These are phyloP conservation scores for Phoma herbarum DNA, from an alignment of 2,329 filamentous ascomycete species.

Conservation along the genomic window DNA sequence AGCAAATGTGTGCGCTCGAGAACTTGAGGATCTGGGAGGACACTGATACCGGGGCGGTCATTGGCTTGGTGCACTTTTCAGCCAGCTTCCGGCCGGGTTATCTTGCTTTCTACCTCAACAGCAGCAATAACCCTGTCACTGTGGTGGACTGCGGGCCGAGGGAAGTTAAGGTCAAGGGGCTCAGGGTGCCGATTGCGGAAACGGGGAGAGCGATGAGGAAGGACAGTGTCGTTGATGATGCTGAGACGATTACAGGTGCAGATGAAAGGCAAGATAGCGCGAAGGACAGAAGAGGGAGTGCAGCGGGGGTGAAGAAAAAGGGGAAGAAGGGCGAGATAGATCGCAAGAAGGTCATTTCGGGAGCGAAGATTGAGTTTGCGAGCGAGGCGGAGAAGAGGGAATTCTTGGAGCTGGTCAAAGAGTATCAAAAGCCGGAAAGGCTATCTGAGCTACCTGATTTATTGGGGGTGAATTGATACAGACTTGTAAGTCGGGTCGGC, in stretches of 20 bases:
- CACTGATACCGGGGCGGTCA: constrained; percentile 52
- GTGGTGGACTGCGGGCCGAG: constrained; percentile 53
- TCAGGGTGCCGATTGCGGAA: constrained; percentile 48
- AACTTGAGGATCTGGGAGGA: constrained; percentile 59
- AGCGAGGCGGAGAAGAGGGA: constrained; percentile 52
- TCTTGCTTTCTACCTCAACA: constrained; percentile 57
- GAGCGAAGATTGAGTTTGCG: constrained; percentile 56
- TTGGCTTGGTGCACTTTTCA: constrained; percentile 56
- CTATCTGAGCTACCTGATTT: constrained; percentile 52
- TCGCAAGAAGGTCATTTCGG: constrained; percentile 52
- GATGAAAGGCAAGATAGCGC: constrained; percentile 11
- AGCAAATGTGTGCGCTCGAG: constrained; percentile 60
- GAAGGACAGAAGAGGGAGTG: not conserved
- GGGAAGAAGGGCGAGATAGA: constrained; percentile 31
- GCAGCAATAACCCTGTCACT: constrained; percentile 46
- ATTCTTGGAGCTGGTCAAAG: constrained; percentile 52
- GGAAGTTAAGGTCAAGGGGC: constrained; percentile 54
- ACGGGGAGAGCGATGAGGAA: constrained; percentile 28
- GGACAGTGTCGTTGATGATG: constrained; percentile 30
- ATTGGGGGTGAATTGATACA: constrained; percentile 42
- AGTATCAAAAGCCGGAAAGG: constrained; percentile 45
- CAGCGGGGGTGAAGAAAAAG: not conserved
- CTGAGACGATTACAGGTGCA: not conserved
- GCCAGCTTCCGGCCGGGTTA: constrained; percentile 56
- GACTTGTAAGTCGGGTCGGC: too few relatives aligned